Evolutionary conservation across 768 basidiomycete genomes (phyloP), one percentile per base, ranked within the genome.

Genomic region (Tylopilus felleus): DNA sequence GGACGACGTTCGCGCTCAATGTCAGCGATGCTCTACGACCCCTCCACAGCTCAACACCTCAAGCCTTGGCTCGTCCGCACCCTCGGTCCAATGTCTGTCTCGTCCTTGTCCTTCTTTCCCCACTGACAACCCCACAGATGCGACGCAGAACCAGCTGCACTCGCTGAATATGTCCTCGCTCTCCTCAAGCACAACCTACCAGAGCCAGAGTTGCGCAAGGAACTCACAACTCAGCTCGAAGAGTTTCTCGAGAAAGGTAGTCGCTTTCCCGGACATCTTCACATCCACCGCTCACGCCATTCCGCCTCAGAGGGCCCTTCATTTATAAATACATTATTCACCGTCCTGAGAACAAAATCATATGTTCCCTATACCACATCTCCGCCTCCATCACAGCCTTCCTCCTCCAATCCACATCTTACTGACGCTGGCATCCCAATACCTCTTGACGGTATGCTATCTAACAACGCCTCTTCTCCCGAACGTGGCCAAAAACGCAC

Each of bases 111-210:
- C 23, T 10, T 21, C 2, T 4, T 27, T 14, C 6, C 14, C 47
- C n/a, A 7, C 51, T 61, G 9, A 59, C 47, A 13, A 2, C 1
- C 21, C 9, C 21, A 0, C 52, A 97, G 95, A 80, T 96, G 93
- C 71, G 96, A 98, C 69, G 96, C 96, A 39, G 96, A 98, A 67
- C 94, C 96, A 28, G 83, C 85, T 28, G 92, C 93, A 29, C 84
- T 98, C 48, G 87, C 92, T 5, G 93, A 98, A 68, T 98, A 98
- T 69, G 87, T 98, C 61, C 82, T 97, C 46, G 96, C 96, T 16
- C 77, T 98, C 49, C 75, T 98, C 54, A 93, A 93, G 69, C 92
- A 95, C 69, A 91, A 92, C 72, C 87, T 86, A 1, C 79, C 88
- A 5, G 89, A 94, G 66, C 69, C 73, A 22, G 90, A 95, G 59